Conservation (phyloP, 164 flowering plant genomes). For the Echeveria elegans region DNA sequence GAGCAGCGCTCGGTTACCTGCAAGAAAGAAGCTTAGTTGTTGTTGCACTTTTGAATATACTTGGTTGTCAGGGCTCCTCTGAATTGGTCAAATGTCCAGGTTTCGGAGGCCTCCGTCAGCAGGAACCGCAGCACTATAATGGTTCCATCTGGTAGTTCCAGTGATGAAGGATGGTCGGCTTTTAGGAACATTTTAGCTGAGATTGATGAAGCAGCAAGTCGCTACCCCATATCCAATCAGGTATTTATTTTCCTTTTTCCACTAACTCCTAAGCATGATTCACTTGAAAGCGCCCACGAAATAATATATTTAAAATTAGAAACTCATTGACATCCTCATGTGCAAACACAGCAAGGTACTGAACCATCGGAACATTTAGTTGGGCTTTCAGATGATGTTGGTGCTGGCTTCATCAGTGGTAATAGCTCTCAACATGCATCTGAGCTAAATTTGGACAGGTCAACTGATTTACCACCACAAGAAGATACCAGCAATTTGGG, state of each 20-base stretch:
- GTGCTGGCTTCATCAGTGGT: constrained; percentile 93
- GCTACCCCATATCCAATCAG: constrained; percentile 65
- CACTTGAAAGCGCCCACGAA: not conserved
- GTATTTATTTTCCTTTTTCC: constrained; percentile 20
- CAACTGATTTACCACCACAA: constrained; percentile 59
- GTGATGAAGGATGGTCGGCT: constrained; percentile 96
- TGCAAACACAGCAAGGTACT: constrained; percentile 49
- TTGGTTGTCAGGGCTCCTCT: not conserved
- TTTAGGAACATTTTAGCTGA: constrained; percentile 93
- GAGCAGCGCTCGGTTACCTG: not conserved
- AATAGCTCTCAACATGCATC: constrained; percentile 58
- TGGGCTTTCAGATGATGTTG: constrained; percentile 95
- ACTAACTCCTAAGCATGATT: not conserved
- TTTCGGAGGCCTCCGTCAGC: constrained; percentile 94
- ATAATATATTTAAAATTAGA: not conserved
- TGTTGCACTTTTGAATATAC: not conserved
- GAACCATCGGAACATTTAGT: constrained; percentile 70
- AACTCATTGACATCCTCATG: not conserved
- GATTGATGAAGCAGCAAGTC: constrained; percentile 81
- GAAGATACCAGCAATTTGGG: constrained; percentile 67
- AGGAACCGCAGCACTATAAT: constrained; percentile 96
- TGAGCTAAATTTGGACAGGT: constrained; percentile 59
- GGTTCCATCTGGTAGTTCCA: constrained; percentile 85
- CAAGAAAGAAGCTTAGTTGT: not conserved
- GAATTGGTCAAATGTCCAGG: constrained; percentile 31